These are phyloP conservation scores for Penicillium soppii DNA, from an alignment of 495 filamentous ascomycete species.

Conservation along the genomic window DNA sequence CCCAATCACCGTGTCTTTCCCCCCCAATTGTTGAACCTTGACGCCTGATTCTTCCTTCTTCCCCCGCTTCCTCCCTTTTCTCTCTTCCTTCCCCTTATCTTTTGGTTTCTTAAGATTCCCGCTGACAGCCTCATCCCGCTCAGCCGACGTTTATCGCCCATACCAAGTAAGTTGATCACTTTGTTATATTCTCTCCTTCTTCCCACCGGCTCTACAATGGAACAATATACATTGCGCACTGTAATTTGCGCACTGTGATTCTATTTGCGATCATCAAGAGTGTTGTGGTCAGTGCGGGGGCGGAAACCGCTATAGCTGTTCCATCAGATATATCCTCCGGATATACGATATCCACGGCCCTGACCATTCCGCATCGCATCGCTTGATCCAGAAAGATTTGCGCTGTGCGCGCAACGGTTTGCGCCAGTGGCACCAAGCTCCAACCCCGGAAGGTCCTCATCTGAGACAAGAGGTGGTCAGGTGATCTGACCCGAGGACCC, in stretches of 20 bases:
- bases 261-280: conserved; percentile 5
- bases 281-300: conserved; percentile 31
- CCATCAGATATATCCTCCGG: conserved; percentile 1
- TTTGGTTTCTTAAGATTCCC: conserved; percentile 26
- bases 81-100: conserved; percentile 13
- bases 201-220: conserved; percentile 3
- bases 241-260: neutral
- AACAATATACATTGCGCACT: too few relatives aligned
- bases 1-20: conserved; percentile 20
- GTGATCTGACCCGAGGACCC: conserved; percentile 22
- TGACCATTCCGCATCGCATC: neutral
- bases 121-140: conserved; percentile 14
- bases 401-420: conserved; percentile 11
- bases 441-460: conserved; percentile 19
- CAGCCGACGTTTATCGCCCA: conserved; percentile 58
- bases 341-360: neutral
- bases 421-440: conserved; percentile 9
- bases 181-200: conserved; percentile 1
- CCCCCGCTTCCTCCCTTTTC: conserved; percentile 24
- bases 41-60: conserved; percentile 27
- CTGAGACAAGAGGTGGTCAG: conserved; percentile 19
- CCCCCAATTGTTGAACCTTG: conserved; percentile 22
- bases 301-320: conserved; percentile 9
- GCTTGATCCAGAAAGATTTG: neutral
- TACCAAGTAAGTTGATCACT: conserved; percentile 47